Evolutionary conservation across 306 rosid species (phyloP).

Genomic region (Vigna hirtella): DNA sequence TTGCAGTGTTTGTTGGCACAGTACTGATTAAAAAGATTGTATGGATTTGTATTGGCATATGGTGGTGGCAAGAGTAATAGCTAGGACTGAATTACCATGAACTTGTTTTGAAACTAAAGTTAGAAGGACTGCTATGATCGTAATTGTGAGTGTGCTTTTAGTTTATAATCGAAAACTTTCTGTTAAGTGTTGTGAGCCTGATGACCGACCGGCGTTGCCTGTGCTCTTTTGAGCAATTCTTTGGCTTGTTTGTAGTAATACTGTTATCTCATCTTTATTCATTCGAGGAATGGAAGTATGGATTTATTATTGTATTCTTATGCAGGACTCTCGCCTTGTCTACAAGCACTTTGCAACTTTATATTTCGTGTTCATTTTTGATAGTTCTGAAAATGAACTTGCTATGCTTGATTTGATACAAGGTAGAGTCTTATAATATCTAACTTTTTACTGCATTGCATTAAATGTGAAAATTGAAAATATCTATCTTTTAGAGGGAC

Average conservation of each 20-base stretch:
- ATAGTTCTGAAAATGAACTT: slow-evolving; percentile 95
- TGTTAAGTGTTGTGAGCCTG: slow-evolving; percentile 17
- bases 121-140: slow-evolving; percentile 18
- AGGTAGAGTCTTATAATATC: slow-evolving; percentile 57
- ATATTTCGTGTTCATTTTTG: slow-evolving; percentile 84
- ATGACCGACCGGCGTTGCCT: slow-evolving; percentile 16
- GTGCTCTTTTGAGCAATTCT: not conserved
- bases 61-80: not conserved
- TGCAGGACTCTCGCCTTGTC: slow-evolving; percentile 87
- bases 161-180: slow-evolving; percentile 19
- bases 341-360: slow-evolving; percentile 96
- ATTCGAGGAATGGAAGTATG: not conserved
- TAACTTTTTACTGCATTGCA: slow-evolving; percentile 11
- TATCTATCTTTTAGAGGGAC: not conserved
- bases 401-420: slow-evolving; percentile 97
- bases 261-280: slow-evolving; percentile 7
- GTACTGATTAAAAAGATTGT: not conserved
- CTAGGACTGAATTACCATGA: slow-evolving; percentile 28
- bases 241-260: slow-evolving; percentile 4
- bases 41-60: slow-evolving; percentile 4
- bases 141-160: slow-evolving; percentile 14
- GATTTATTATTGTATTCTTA: slow-evolving; percentile 34
- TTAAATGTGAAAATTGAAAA: slow-evolving; percentile 13
- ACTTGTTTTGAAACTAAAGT: slow-evolving; percentile 24
- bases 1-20: not conserved